Conservation (phyloP, 23 red algal species). For the Gracilariopsis chorda region DNA sequence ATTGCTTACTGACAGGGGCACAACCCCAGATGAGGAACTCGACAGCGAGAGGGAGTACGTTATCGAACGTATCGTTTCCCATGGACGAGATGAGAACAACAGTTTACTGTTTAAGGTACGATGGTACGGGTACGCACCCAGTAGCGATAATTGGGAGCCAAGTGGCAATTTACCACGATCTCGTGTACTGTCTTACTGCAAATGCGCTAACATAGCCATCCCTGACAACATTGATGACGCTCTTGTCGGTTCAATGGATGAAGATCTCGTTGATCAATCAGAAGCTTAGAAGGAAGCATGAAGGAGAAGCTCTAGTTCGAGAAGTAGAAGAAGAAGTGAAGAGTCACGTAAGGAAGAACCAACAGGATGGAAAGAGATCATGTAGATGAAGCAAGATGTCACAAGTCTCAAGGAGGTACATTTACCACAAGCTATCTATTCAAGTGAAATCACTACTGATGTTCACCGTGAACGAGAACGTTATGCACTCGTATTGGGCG, state of each 20-base stretch:
- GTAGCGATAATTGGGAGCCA: background rate
- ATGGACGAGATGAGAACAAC: background rate
- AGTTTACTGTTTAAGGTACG: background rate
- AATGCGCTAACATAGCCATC: background rate
- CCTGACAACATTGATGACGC: slow-evolving; percentile 10
- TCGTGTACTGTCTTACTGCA: background rate
- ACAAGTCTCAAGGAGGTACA: background rate
- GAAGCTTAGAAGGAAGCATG: background rate
- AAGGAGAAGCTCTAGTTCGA: no score
- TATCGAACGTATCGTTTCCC: background rate
- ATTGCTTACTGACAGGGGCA: background rate
- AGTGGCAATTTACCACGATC: background rate
- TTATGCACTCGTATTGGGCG: background rate
- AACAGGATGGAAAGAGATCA: no score
- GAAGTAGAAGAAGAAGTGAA: no score
- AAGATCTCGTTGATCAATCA: background rate
- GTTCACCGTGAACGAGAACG: background rate
- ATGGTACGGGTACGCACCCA: background rate
- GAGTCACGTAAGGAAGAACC: no score
- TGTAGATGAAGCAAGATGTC: background rate
- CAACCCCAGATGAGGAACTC: background rate
- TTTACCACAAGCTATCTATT: background rate
- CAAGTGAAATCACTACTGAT: background rate
- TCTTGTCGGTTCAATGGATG: background rate
- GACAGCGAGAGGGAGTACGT: background rate